phyloP scores from a whole-genome alignment of 129 eudicot species.

The Pseudognaphalium luteoalbum region DNA sequence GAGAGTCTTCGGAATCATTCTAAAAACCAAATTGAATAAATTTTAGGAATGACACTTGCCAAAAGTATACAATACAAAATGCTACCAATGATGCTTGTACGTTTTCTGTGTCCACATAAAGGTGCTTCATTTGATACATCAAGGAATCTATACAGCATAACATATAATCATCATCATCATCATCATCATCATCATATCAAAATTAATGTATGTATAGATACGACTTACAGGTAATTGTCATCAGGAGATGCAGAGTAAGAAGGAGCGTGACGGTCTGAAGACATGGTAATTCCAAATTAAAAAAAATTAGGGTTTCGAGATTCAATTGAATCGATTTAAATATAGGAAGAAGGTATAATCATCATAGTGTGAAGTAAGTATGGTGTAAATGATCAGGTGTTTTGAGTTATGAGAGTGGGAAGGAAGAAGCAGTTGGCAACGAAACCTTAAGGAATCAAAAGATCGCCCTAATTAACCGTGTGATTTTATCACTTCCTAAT shows the following conservation, averaged over 20 bases:
- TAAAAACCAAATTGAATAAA: not conserved
- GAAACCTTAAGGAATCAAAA: not conserved
- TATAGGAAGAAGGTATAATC: not conserved
- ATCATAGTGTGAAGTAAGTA: not conserved
- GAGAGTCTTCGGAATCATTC: not conserved
- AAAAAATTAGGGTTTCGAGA: not conserved
- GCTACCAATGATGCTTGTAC: constrained; percentile 75
- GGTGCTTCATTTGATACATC: constrained; percentile 95
- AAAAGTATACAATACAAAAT: constrained; percentile 73
- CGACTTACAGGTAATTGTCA: constrained; percentile 54
- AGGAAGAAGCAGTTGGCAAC: not conserved
- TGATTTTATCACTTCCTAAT: not conserved
- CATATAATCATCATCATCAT: too few relatives aligned
- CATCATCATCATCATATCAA: not conserved
- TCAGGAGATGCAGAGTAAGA: constrained; percentile 51
- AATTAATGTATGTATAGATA: not conserved
- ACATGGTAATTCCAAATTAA: not conserved
- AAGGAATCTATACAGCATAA: constrained; percentile 56
- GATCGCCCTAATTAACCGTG: not conserved
- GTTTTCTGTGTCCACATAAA: constrained; percentile 77
- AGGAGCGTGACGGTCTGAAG: constrained; percentile 14
- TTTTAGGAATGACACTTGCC: constrained; percentile 60
- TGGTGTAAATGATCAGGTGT: not conserved
- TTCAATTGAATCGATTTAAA: not conserved
- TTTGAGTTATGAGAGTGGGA: not conserved